Base-by-base conservation (phyloP, 2,329 filamentous ascomycete genomes). In the Scedosporium aurantiacum region DNA sequence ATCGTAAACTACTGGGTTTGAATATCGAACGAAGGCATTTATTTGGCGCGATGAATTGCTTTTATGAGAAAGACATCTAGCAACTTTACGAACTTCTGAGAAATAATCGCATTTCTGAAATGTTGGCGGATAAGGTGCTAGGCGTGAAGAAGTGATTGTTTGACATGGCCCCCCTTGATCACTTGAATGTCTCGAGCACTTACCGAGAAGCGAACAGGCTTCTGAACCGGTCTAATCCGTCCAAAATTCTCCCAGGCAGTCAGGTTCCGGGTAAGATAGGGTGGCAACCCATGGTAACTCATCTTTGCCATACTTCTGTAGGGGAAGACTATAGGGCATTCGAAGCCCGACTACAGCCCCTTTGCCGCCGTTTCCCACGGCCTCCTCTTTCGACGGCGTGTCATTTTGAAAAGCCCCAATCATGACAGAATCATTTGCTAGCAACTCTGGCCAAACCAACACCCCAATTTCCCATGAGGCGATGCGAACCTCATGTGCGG, bases 391-490 rank as follows among this genome's bases (percentile, higher is more conserved):
- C 8, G 37, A 28, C 2, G 86, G 84, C 23, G 65, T 69, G 70
- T 94, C 87, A 3, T 70, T 78, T 63, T 80, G 78, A 71, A 92
- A 93, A 1, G 82, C 83, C 1, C 84, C 84, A 1, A 87, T 75
- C 88, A 96, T 94, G 5, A 71, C 69, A 0, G 79, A 78, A 0
- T 70, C 71, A 25, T 78, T 72, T 7, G 74, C 72, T 32, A 82
- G 77, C 18, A 87, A 69, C 6, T 73, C 83, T 0, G 91, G 91
- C 89, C 91, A 95, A 0, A 96, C 80, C 56, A 96, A 70, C 1
- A 96, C 89, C 0, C 91, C 91, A 37, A 90, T 82, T 71, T 96
- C 91, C 77, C 87, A 96, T 32, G 89, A 94, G 62, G 87, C 85
- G 28, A 96, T 83, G 41, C 86, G 81, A 32, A 91, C 75, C 67